Base-by-base conservation (phyloP, 31 red algal genomes). In the Odonthalia washingtoniensis region DNA sequence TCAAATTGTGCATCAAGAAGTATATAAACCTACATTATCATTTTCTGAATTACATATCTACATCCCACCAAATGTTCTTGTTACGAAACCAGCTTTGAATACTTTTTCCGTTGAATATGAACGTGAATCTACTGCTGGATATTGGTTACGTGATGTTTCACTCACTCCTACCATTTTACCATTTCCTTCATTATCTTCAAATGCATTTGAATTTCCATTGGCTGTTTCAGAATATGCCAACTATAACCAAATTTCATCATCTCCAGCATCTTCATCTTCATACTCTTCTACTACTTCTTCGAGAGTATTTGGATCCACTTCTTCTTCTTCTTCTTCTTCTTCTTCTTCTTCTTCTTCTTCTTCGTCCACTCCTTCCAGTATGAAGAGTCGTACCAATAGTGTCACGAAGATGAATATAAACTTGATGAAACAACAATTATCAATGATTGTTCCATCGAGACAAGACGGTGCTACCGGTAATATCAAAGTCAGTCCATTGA, bases 161-260 rank as follows among this genome's bases (percentile, higher is more conserved):
- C 53, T 89, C 75, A 72, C 61, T 73, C 86, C 86, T 3, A 78
- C 75, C 35, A 44, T 89, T 2, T 45, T 89, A 4, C 86, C 86
- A 40, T 45, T 76, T 42, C 86, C 86, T 14, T 57, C 49, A 21
- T 21, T 57, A 14, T 9, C 21, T 57, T 9, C 9, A 57, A 57
- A 57, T 57, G 49, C 21, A 21, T 57, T 57, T 9, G 49, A 57
- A 21, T 57, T 57, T 21, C 49, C 49, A 57, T 57, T 57, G 49
- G 49, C 49, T 57, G 21, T 21, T 57, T 57, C 49, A 21, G 9
- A 9, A 9, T 21, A 14, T 9, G 12, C 49, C 21, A 9, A 9
- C 9, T 14, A 14, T 57, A 21, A 57, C 21, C 49, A 9, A 21
- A 9, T 57, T 21, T 57, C 49, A 57, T 14, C 49, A 9, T 57